Conservation (phyloP, 2,329 filamentous ascomycete genomes). For the Fusarium nanum region DNA sequence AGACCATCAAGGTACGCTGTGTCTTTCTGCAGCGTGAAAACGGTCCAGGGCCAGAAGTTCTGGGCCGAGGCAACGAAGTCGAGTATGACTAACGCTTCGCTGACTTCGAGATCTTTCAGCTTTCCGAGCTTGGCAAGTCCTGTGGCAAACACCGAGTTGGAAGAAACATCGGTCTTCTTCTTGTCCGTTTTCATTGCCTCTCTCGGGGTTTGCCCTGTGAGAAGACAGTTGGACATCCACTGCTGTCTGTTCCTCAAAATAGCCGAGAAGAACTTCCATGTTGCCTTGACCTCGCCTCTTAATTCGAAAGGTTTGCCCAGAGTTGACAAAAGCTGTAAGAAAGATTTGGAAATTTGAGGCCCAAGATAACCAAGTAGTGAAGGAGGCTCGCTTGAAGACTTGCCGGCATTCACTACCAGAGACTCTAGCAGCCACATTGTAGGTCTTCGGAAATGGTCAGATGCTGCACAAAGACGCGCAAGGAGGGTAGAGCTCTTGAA, state of each 20-base stretch:
- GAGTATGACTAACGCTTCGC: conserved; percentile 78
- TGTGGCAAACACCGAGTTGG: conserved; percentile 76
- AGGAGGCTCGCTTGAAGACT: conserved; percentile 79
- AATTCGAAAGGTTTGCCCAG: conserved; percentile 81
- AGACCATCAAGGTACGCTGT: conserved; percentile 78
- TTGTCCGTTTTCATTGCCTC: conserved; percentile 72
- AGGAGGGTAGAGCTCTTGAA: conserved; percentile 84
- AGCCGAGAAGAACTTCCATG: conserved; percentile 88
- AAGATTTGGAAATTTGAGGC: conserved; percentile 82
- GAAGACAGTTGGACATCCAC: conserved; percentile 93
- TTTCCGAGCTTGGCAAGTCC: conserved; percentile 77
- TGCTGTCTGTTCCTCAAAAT: conserved; percentile 92
- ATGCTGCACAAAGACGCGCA: conserved; percentile 78
- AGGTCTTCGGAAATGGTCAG: conserved; percentile 72
- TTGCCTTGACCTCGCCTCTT: conserved; percentile 70
- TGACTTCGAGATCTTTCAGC: conserved; percentile 72
- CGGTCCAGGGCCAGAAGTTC: conserved; percentile 96
- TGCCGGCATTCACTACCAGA: conserved; percentile 76
- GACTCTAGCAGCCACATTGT: conserved; percentile 78
- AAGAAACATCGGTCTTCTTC: conserved; percentile 61
- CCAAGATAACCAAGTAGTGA: conserved; percentile 93
- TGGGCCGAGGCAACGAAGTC: conserved; percentile 90
- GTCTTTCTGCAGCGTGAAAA: conserved; percentile 81
- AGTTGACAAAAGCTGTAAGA: conserved; percentile 80
- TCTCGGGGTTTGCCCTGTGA: conserved; percentile 87